A percentile compares a stretch with the other conserved stretches of the same genome.
Conservation (phyloP, 2,329 filamentous ascomycete genomes). For the Saccharata proteae region DNA sequence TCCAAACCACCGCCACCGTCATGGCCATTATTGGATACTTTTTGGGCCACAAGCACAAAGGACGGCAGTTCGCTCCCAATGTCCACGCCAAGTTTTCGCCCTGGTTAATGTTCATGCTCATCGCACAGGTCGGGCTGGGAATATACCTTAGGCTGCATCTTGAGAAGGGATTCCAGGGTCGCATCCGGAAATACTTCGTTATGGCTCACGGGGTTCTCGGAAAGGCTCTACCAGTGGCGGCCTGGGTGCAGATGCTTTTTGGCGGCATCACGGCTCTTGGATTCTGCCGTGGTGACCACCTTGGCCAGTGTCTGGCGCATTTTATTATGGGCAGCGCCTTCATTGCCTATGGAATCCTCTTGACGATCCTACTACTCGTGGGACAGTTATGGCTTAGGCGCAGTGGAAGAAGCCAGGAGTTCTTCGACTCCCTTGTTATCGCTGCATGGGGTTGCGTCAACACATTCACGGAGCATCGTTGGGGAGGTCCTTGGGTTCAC, state of each 20-base stretch:
- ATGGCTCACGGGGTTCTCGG: slow-evolving; percentile 68
- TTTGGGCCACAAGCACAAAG: slow-evolving; percentile 81
- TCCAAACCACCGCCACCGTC: slow-evolving; percentile 62
- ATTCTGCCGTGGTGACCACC: slow-evolving; percentile 83
- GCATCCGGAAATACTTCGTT: slow-evolving; percentile 61
- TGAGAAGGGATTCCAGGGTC: slow-evolving; percentile 69
- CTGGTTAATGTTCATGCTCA: slow-evolving; percentile 66
- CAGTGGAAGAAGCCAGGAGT: slow-evolving; percentile 83
- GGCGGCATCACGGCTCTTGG: slow-evolving; percentile 85
- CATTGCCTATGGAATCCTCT: slow-evolving; percentile 79
- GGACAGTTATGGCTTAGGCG: slow-evolving; percentile 78
- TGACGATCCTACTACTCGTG: slow-evolving; percentile 76
- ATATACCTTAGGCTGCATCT: slow-evolving; percentile 84
- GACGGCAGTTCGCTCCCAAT: slow-evolving; percentile 72
- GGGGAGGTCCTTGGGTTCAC: slow-evolving; percentile 77
- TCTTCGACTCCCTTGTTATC: slow-evolving; percentile 87
- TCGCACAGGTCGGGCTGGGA: slow-evolving; percentile 66
- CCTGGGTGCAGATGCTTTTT: slow-evolving; percentile 92
- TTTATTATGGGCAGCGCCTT: slow-evolving; percentile 99
- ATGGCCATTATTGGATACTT: slow-evolving; percentile 79
- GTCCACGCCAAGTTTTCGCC: slow-evolving; percentile 73
- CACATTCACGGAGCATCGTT: slow-evolving; percentile 94
- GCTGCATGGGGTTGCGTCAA: slow-evolving; percentile 94
- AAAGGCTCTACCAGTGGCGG: slow-evolving; percentile 72
- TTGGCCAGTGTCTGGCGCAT: slow-evolving; percentile 86